A percentile compares a stretch with the other conserved stretches of the same genome.
phyloP scores from a whole-genome alignment of 768 basidiomycete species.

The Tylopilus sp. region DNA sequence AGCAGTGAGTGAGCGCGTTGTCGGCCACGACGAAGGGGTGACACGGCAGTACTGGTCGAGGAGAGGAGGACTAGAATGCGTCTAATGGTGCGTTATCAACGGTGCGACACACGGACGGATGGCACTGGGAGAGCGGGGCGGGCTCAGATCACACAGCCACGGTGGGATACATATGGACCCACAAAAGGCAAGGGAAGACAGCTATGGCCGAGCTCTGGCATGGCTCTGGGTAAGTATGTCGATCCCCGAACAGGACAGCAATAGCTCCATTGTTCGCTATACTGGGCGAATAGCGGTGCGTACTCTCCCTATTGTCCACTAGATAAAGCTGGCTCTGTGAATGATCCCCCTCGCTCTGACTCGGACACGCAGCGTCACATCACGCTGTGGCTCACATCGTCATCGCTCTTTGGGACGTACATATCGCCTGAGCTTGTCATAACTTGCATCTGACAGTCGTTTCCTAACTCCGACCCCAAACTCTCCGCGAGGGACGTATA shows the following conservation, averaged over 20 bases:
- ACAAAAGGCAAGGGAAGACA: conserved; percentile 30
- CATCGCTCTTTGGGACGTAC: not conserved
- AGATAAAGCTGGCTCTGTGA: conserved; percentile 15
- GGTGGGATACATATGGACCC: conserved; percentile 39
- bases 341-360: not conserved
- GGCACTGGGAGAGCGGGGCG: not conserved
- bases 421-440: conserved; percentile 14
- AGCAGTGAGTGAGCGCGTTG: not conserved
- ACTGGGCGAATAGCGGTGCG: conserved; percentile 21
- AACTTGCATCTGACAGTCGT: conserved; percentile 15
- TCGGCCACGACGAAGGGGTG: no score
- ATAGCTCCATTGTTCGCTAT: conserved; percentile 27
- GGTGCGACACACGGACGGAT: not conserved
- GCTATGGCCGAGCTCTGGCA: conserved; percentile 1
- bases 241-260: conserved; percentile 13
- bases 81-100: not conserved
- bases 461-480: conserved; percentile 31
- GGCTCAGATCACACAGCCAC: conserved; percentile 33
- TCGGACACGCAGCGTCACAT: conserved; percentile 1
- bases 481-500: conserved; percentile 30
- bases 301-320: conserved; percentile 25
- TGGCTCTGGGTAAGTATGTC: conserved; percentile 8
- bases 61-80: not conserved
- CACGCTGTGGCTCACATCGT: conserved; percentile 4
- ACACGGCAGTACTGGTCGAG: no score